Evolutionary conservation across 139 green algal species (phyloP), one percentile per base, ranked within the genome.

Genomic region (Closterium sp.): DNA sequence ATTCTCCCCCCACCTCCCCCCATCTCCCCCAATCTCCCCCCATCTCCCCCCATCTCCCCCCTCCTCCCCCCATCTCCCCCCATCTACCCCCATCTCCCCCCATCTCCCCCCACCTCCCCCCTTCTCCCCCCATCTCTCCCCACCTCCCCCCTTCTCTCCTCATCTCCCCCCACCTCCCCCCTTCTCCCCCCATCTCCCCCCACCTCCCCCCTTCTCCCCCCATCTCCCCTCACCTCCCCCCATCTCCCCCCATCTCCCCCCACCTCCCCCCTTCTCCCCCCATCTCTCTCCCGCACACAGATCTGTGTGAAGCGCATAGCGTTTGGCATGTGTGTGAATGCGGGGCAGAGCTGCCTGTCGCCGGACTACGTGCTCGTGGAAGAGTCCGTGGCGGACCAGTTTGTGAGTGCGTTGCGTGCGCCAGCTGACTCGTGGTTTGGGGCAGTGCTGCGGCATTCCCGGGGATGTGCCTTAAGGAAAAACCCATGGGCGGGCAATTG

Each of bases 281-380:
- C n/a, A 5, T 10, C 43, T 66, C 12, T 28, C 5, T 76, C 0
- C 55, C 55, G 55, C 1, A 12, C 16, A 6, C 55, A 76, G 55
- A 76, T 76, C 12, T 76, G 55, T 76, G 55, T 76, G 55, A 76
- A 76, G 55, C 12, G 55, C 10, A 93, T 93, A 32, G 64, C 84
- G 35, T 35, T 38, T 5, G 89, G 89, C 25, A 93, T 92, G 84
- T 94, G 76, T 23, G 28, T 94, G 5, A 95, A 95, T 85, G 86
- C 34, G 30, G 94, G 94, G 16, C 94, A 95, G 84, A 84, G 87
- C 34, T 95, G 94, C 83, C 35, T 94, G 25, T 66, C 94, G 0
- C 90, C 94, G 0, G 94, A 95, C 33, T 95, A 95, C 30, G 92
- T 94, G 28, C 84, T 95, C 21, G 91, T 66, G 3, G 86, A 94